Percentiles rank a stretch among this genome's conserved stretches.
Conservation (phyloP, 2,329 filamentous ascomycete species). For the Drechslera avenae region DNA sequence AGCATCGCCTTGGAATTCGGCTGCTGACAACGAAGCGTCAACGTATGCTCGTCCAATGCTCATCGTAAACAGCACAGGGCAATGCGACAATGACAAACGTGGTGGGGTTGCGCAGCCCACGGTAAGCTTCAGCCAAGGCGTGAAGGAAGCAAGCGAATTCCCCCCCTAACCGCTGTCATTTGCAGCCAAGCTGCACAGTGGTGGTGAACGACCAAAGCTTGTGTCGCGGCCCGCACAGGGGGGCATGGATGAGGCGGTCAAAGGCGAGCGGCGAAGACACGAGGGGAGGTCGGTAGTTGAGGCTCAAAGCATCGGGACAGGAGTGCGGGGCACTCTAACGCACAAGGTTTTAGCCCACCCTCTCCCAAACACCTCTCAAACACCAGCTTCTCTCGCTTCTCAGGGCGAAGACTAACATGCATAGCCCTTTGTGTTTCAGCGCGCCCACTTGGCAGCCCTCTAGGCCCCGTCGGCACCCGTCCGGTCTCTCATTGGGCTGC, state of each 20-base stretch:
- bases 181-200: slow-evolving; percentile 14
- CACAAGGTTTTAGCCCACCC: slow-evolving; percentile 25
- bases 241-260: neutral
- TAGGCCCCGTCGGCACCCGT: slow-evolving; percentile 22
- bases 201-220: slow-evolving; percentile 12
- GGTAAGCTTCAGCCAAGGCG: slow-evolving; percentile 8
- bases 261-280: slow-evolving; percentile 3
- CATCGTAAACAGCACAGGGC: neutral
- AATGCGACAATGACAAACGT: too few relatives aligned
- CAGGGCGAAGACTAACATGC: slow-evolving; percentile 29
- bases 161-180: slow-evolving; percentile 24
- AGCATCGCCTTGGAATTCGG: too few relatives aligned
- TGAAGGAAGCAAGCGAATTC: slow-evolving; percentile 4
- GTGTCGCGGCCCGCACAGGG: slow-evolving; percentile 4
- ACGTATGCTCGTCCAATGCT: neutral
- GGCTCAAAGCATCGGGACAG: slow-evolving; percentile 5
- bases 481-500: slow-evolving; percentile 36
- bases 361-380: slow-evolving; percentile 40
- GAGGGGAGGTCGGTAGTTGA: slow-evolving; percentile 10
- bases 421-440: slow-evolving; percentile 40
- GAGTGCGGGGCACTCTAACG: slow-evolving; percentile 31
- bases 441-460: slow-evolving; percentile 13
- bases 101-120: neutral
- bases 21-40: too few relatives aligned
- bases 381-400: slow-evolving; percentile 24